Evolutionary conservation across 257 asterid species (phyloP).

Genomic region (Lycium ferocissimum): DNA sequence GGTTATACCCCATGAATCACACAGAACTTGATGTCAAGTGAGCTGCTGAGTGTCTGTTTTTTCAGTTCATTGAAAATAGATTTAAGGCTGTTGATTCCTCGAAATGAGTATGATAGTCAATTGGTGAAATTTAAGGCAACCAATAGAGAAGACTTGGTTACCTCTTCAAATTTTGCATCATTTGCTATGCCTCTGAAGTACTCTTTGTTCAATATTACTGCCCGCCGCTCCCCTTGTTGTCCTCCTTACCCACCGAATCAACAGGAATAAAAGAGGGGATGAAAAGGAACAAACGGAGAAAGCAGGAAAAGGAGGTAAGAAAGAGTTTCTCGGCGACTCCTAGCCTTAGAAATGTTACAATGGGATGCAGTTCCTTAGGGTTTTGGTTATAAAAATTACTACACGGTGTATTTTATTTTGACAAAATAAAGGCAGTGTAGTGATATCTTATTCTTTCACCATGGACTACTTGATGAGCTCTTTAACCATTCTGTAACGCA

Average conservation of each 20-base stretch:
- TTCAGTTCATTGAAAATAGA: background rate
- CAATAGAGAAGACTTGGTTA: conserved; percentile 19
- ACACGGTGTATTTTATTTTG: background rate
- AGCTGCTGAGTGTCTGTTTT: background rate
- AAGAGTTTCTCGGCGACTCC: background rate
- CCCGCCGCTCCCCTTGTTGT: background rate
- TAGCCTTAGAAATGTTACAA: background rate
- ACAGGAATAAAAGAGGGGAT: conserved; percentile 8
- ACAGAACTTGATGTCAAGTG: conserved; percentile 47
- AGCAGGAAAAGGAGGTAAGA: background rate
- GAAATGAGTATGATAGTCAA: background rate
- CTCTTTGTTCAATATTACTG: background rate
- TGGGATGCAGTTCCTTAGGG: background rate
- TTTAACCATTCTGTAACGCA: background rate
- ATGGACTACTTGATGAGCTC: background rate
- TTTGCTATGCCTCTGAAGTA: conserved; percentile 20
- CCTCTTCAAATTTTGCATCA: conserved; percentile 26
- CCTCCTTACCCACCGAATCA: background rate
- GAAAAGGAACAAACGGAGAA: background rate
- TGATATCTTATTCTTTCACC: conserved; percentile 9
- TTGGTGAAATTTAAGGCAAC: conserved; percentile 17
- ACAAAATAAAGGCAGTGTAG: conserved; percentile 11
- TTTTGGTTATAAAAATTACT: background rate
- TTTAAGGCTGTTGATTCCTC: conserved; percentile 7
- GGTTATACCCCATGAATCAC: conserved; percentile 71